Evolutionary conservation across 2,329 filamentous ascomycete genomes (phyloP).

Genomic region (Alternaria ethzedia): DNA sequence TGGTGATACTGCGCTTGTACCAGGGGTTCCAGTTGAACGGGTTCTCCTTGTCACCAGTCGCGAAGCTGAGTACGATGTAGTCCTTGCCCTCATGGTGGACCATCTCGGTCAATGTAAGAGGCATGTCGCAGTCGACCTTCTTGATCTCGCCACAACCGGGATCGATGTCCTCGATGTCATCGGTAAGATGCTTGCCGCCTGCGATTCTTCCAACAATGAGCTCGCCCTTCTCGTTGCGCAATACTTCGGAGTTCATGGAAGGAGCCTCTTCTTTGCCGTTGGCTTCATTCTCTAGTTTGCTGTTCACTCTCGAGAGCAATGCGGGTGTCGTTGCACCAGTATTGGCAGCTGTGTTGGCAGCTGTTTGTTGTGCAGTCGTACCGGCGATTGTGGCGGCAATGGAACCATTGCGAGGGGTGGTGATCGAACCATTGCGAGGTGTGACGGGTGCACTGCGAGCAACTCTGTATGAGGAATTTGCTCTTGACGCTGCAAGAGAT

Average conservation of each 20-base stretch:
- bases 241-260: constrained; percentile 21
- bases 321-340: constrained; percentile 17
- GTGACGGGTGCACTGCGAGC: constrained; percentile 18
- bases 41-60: constrained; percentile 34
- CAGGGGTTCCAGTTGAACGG: constrained; percentile 39
- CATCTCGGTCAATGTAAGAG: constrained; percentile 34
- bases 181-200: constrained; percentile 31
- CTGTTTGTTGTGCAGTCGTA: constrained; percentile 16
- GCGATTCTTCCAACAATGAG: constrained; percentile 29
- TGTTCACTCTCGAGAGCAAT: constrained; percentile 20
- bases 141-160: constrained; percentile 32
- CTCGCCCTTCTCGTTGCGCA: constrained; percentile 34
- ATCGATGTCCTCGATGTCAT: constrained; percentile 30
- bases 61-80: constrained; percentile 34
- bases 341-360: constrained; percentile 19
- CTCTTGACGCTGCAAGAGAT: constrained; percentile 21
- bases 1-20: constrained; percentile 38
- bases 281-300: constrained; percentile 12
- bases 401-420: constrained; percentile 19
- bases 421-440: constrained; percentile 19
- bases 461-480: constrained; percentile 18
- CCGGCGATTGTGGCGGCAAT: constrained; percentile 15
- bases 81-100: constrained; percentile 34
- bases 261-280: constrained; percentile 1
- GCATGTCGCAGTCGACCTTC: constrained; percentile 36